Percentiles rank a stretch among this genome's conserved stretches.
Evolutionary conservation across 106 monocot species (phyloP).

Genomic region (Platanthera guangdongensis): DNA sequence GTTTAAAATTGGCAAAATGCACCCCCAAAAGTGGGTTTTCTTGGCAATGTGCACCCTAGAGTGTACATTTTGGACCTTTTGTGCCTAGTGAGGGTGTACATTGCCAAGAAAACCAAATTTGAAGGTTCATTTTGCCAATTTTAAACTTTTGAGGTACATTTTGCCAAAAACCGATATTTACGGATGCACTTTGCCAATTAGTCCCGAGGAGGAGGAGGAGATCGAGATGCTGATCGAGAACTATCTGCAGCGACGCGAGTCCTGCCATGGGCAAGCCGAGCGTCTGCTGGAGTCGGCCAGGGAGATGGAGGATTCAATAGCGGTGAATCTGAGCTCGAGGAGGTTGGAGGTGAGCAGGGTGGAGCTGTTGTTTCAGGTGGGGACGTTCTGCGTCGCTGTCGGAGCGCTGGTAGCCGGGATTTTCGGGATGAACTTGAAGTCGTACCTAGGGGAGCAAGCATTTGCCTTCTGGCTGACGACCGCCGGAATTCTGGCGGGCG

Average conservation of each 20-base stretch:
- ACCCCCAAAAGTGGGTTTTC: too few species aligned
- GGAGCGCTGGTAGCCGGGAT: constrained; percentile 96
- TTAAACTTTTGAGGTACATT: too few species aligned
- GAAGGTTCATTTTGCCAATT: too few species aligned
- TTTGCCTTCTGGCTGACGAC: constrained; percentile 91
- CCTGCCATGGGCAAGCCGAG: constrained; percentile 95
- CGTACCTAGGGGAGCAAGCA: constrained; percentile 83
- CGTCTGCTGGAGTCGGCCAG: constrained; percentile 92
- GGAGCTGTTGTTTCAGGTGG: constrained; percentile 93
- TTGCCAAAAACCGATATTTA: too few species aligned
- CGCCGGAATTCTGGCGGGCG: constrained; percentile 75
- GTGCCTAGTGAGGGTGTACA: too few species aligned
- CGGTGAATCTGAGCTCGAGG: constrained; percentile 91
- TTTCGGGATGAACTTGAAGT: constrained; percentile 95
- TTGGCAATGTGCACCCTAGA: too few species aligned
- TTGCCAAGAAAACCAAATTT: too few species aligned
- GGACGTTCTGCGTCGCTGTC: constrained; percentile 92
- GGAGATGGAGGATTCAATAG: constrained; percentile 99
- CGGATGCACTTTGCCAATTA: too few species aligned
- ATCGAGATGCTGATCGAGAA: constrained; percentile 98
- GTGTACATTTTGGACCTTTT: too few species aligned
- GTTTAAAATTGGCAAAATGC: too few species aligned
- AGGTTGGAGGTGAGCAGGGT: constrained; percentile 87
- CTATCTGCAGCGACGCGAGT: constrained; percentile 96
- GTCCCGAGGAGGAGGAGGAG: constrained; percentile 99